Percentiles rank a stretch among this genome's conserved stretches.
Conservation (phyloP, 2,329 filamentous ascomycete species). For the Emericellopsis atlantica region DNA sequence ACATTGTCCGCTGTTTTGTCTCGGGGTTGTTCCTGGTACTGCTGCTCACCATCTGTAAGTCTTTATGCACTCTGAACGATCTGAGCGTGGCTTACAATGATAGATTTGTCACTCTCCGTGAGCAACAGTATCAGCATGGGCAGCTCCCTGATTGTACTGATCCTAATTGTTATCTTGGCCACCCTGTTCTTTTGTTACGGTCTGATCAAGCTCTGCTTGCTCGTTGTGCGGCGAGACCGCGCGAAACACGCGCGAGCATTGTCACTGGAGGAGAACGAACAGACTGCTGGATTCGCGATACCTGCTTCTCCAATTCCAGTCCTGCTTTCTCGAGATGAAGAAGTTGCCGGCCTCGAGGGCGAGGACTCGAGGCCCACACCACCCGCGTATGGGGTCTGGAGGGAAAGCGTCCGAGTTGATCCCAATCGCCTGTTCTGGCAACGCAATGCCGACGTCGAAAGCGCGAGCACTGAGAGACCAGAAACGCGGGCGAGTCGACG, state of each 20-base stretch:
- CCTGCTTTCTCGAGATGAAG: slow-evolving; percentile 62
- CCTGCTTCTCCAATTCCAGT: slow-evolving; percentile 66
- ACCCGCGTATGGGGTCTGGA: slow-evolving; percentile 77
- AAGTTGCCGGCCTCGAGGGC: slow-evolving; percentile 43
- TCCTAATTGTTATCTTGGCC: slow-evolving; percentile 62
- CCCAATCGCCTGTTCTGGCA: slow-evolving; percentile 76
- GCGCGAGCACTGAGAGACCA: slow-evolving; percentile 2
- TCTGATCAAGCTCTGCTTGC: slow-evolving; percentile 59
- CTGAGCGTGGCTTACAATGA: not conserved
- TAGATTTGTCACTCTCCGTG: slow-evolving; percentile 63
- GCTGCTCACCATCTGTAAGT: slow-evolving; percentile 55
- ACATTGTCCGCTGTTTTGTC: slow-evolving; percentile 48
- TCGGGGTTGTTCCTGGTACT: slow-evolving; percentile 50
- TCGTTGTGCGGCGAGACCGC: slow-evolving; percentile 38
- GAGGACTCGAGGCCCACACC: slow-evolving; percentile 50
- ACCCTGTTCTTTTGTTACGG: slow-evolving; percentile 74
- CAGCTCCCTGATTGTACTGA: slow-evolving; percentile 69
- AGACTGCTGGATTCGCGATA: slow-evolving; percentile 39
- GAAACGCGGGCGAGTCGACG: slow-evolving; percentile 24
- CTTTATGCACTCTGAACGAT: not conserved
- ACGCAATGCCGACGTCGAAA: slow-evolving; percentile 33
- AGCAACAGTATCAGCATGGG: slow-evolving; percentile 49
- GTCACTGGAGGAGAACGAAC: not conserved
- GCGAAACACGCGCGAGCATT: slow-evolving; percentile 10
- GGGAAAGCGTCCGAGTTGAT: slow-evolving; percentile 71